Evolutionary conservation across 768 basidiomycete species (phyloP).

Genomic region (Naganishia kalamii): DNA sequence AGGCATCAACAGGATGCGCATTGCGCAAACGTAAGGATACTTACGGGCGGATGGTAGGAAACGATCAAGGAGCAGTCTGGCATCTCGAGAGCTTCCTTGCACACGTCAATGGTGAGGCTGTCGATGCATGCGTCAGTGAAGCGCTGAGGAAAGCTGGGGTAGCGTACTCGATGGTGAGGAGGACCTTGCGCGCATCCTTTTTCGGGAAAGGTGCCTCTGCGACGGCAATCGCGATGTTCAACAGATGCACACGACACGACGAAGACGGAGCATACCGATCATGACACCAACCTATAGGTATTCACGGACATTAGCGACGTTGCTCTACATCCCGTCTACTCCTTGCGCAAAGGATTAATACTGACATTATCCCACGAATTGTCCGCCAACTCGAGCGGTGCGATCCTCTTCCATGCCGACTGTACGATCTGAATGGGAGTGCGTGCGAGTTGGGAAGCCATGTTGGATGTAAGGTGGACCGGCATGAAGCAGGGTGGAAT

Average conservation of each 20-base stretch:
- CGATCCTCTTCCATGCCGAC: conserved; percentile 53
- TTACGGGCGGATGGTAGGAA: conserved; percentile 49
- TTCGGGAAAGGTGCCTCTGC: conserved; percentile 45
- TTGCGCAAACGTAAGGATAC: conserved; percentile 29
- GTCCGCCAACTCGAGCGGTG: conserved; percentile 76
- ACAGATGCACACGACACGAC: too few relatives aligned
- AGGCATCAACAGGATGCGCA: background rate
- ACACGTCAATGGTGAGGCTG: conserved; percentile 46
- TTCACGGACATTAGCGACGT: background rate
- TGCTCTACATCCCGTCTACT: background rate
- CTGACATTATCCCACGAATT: conserved; percentile 85
- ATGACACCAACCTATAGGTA: conserved; percentile 61
- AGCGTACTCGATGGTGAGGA: conserved; percentile 66
- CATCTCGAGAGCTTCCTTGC: conserved; percentile 41
- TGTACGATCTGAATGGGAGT: conserved; percentile 38
- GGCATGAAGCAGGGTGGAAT: background rate
- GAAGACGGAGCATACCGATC: conserved; percentile 53
- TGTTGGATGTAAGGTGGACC: background rate
- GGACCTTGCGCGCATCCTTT: conserved; percentile 52
- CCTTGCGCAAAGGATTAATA: conserved; percentile 11
- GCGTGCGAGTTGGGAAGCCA: background rate
- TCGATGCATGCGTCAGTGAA: conserved; percentile 30
- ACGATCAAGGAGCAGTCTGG: conserved; percentile 37
- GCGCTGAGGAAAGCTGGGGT: conserved; percentile 7
- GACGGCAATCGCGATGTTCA: background rate